Percentiles rank a stretch among this genome's conserved stretches.
Evolutionary conservation across 2,329 filamentous ascomycete genomes (phyloP).

Genomic region (Cladobotryum mycophilum): DNA sequence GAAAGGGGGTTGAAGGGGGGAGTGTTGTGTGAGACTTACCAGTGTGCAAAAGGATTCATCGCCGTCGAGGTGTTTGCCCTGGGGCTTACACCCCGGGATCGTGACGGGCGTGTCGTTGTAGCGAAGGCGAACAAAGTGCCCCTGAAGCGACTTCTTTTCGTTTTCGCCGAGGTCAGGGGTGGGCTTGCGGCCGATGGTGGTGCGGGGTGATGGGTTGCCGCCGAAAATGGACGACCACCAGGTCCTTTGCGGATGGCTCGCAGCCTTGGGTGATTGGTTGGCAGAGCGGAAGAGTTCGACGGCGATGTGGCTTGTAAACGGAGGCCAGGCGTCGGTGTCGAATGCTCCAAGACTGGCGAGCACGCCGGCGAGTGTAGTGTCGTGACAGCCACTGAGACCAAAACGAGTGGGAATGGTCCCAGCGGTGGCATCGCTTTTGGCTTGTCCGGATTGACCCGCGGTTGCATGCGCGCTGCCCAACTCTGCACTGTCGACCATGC

Average conservation of each 20-base stretch:
- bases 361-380: constrained; percentile 81
- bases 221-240: constrained; percentile 23
- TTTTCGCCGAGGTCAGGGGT: constrained; percentile 47
- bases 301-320: constrained; percentile 87
- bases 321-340: constrained; percentile 71
- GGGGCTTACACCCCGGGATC: constrained; percentile 71
- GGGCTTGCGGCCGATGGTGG: constrained; percentile 55
- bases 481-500: constrained; percentile 64
- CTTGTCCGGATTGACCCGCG: background rate
- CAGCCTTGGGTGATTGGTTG: constrained; percentile 18
- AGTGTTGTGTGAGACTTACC: constrained; percentile 39
- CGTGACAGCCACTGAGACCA: constrained; percentile 79
- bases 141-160: constrained; percentile 57
- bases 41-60: constrained; percentile 89
- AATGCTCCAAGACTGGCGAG: constrained; percentile 76
- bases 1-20: too few species aligned
- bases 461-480: constrained; percentile 24
- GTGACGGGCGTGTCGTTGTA: constrained; percentile 84
- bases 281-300: constrained; percentile 75
- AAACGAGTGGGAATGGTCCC: constrained; percentile 54
- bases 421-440: background rate
- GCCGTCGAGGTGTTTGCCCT: constrained; percentile 77
- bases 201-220: constrained; percentile 25
- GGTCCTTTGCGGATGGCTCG: constrained; percentile 10
- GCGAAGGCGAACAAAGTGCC: constrained; percentile 80